Evolutionary conservation across 2,329 filamentous ascomycete species (phyloP), one percentile per base, ranked within the genome.

Genomic region (Cladosporium sp.): DNA sequence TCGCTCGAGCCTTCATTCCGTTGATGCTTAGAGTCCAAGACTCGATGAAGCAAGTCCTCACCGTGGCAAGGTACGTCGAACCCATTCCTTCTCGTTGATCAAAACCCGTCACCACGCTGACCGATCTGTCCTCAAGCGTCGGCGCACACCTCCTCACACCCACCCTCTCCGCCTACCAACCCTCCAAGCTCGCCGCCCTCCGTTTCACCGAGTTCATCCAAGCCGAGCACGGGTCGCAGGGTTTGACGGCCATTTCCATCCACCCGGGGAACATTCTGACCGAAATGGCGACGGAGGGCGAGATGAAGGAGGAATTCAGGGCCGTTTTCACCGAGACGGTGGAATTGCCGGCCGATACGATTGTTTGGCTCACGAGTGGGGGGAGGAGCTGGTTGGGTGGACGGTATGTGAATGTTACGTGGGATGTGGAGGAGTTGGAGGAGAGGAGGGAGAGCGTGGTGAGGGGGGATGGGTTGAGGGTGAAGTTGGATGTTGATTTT

Each of bases 191-290:
- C 1, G 77, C 79, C 13, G 78, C 76, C 51, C 68, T 80, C 13
- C 77, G 70, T 55, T 72, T 76, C 50, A 72, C 77, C 2, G 78
- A 75, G 50, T 68, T 76, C 45, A 70, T 81, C 24, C 75, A 80
- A 17, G 68, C 76, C 1, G 68, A 68, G 1, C 80, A 77, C 56
- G 73, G 71, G 3, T n/a, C 60, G 1, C 38, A 50, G 13, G 71
- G 73, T 8, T 54, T 81, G 0, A 75, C 76, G 47, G 75, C 68
- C 0, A 60, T 65, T 13, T 68, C 68, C 12, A 49, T 78, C 3
- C 72, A 78, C 48, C 78, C 78, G 0, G 49, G 49, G 40, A 44
- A 44, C 22, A 50, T 50, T 12, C 30, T 44, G n/a, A 50, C 47
- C 3, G 40, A 50, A 19, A 63, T 78, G 52, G 65, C 69, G 4